Evolutionary conservation across 306 rosid genomes (phyloP), one percentile per base, ranked within the genome.

Genomic region (Dalbergia oliveri): DNA sequence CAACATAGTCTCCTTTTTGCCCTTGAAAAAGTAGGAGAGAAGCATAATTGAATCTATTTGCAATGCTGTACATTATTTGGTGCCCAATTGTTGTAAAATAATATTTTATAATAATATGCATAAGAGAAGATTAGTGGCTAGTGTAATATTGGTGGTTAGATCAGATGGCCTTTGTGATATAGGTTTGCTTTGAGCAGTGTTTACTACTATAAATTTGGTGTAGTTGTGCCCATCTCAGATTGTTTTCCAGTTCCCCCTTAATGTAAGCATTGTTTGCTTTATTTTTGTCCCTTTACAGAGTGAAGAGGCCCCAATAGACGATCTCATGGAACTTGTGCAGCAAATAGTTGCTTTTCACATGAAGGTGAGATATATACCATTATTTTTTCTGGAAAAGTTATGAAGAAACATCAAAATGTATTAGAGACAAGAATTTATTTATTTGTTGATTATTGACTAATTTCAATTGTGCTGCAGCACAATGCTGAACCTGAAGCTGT

Each of bases 401-500:
- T 59, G 11, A 35, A 13, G 64, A 45, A 12, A 7, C 33, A 44
- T 49, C 15, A 41, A 12, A 44, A n/a, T 4, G 33, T n/a, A 8
- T 66, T 35, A 3, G 49, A 14, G 76, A 21, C 49, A 77, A 8
- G 9, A 51, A n/a, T 5, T 57, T 66, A 33, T 31, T 73, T 53
- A 59, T 15, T 60, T 35, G 41, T 75, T 87, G 61, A 87, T 60
- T 43, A 47, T 75, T 87, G 61, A 87, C 87, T 5, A 67, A 71
- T 79, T 79, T 77, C 12, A 77, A 78, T 70, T 82, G 56, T 61
- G 67, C 78, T 89, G 80, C 94, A 96, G 99, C 99, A 96, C 81
- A 96, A 93, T 82, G 99, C 99, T 4, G 99, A 96, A 74, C 97
- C 98, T 18, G 99, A 96, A 83, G 99, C 98, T 69, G 98, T 96